Evolutionary conservation across 2,329 filamentous ascomycete species (phyloP), one percentile per base, ranked within the genome.

Genomic region (Pleoardoris graminearum): DNA sequence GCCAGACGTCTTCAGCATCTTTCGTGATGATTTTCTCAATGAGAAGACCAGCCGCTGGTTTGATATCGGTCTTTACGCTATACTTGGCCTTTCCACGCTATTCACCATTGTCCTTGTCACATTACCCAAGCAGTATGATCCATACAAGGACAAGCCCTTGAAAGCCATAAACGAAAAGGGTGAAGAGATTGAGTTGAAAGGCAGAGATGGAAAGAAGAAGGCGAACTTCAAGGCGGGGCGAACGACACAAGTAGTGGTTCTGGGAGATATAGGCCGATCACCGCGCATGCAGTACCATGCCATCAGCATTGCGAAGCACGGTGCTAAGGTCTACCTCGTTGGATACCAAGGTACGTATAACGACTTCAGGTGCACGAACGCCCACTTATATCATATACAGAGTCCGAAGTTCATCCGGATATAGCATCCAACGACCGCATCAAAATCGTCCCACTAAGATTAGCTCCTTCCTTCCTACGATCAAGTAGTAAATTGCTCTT

Each of bases 221-320:
- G n/a, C 52, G 17, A 38, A 48, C 23, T 66, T 56, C 47, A 71
- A 69, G 44, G 61, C 65, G 32, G 75, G 80, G 52, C 75, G 77
- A 30, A 82, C 80, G 0, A 82, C 93, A 37, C 91, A 96, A 73
- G 85, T 99, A 47, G 81, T 99, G 14, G 94, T 99, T 16, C 82
- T 99, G 23, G 94, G 94, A 38, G 94, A 99, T 69, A 92, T 99
- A 71, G 94, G 94, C 33, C 85, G 92, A 39, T 97, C 93, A 70
- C 94, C 94, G 44, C 90, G 94, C 51, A 99, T 99, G 93, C 92
- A 97, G 70, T 97, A 99, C 66, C 94, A 99, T 81, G 93, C 93
- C 17, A 79, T 96, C 62, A 97, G 93, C 71, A 86, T 97, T 66
- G 90, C 91, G 35, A 89, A 87, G 65, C 86, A 91, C 67, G 90